A percentile compares a stretch with the other conserved stretches of the same genome.
Conservation (phyloP, 805 yeast genomes). For the Kazachstania bromeliacearum region DNA sequence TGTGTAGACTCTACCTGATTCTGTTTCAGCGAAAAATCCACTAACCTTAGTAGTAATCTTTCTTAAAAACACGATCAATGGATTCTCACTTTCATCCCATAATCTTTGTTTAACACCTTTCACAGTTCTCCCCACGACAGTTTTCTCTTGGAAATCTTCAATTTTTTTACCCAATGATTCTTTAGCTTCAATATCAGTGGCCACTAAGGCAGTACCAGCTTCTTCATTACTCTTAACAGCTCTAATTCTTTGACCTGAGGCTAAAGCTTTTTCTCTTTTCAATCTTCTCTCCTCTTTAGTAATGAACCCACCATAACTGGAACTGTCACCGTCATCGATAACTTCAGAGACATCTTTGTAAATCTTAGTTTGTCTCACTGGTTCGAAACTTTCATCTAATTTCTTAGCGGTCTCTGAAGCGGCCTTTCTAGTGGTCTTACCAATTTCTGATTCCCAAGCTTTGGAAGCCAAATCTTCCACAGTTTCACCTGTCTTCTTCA, state of each 20-base stretch:
- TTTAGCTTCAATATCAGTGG: slow-evolving; percentile 71
- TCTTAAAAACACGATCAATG: slow-evolving; percentile 71
- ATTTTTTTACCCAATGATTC: slow-evolving; percentile 57
- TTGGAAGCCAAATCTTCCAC: slow-evolving; percentile 82
- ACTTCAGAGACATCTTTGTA: slow-evolving; percentile 84
- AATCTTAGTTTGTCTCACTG: slow-evolving; percentile 81
- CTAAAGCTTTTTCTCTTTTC: slow-evolving; percentile 57
- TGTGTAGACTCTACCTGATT: slow-evolving; percentile 83
- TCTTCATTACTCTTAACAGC: slow-evolving; percentile 69
- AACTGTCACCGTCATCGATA: slow-evolving; percentile 84
- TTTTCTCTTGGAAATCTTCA: slow-evolving; percentile 56
- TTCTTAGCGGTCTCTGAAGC: slow-evolving; percentile 75
- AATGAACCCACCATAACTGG: slow-evolving; percentile 87
- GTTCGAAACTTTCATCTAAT: slow-evolving; percentile 81
- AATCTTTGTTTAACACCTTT: slow-evolving; percentile 51
- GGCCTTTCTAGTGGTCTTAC: slow-evolving; percentile 77
- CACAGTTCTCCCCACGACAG: slow-evolving; percentile 58
- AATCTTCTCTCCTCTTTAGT: slow-evolving; percentile 68
- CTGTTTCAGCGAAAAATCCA: slow-evolving; percentile 92
- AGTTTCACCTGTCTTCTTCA: slow-evolving; percentile 84
- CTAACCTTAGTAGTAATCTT: slow-evolving; percentile 71
- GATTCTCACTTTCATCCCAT: slow-evolving; percentile 93
- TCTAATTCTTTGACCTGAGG: slow-evolving; percentile 49
- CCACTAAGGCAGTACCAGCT: slow-evolving; percentile 74
- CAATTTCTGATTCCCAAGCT: slow-evolving; percentile 95